Conservation (phyloP, 306 rosid genomes). For the Arachis stenosperma region DNA sequence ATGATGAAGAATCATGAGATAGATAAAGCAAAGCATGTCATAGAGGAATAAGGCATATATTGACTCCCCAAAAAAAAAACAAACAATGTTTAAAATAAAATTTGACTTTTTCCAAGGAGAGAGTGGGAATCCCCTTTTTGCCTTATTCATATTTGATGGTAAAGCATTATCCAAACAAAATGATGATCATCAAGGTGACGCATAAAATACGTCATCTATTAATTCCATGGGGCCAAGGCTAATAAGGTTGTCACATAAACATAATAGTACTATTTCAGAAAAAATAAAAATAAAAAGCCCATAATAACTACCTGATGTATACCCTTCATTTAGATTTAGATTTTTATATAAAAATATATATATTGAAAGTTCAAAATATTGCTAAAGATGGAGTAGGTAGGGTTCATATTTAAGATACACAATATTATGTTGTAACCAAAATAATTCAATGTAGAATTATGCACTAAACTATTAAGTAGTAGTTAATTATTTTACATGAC, state of each 20-base stretch:
- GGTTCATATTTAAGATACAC: not conserved
- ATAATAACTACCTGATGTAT: not conserved
- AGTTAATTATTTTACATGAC: too few relatives aligned
- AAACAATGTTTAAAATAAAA: not conserved
- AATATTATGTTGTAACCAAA: too few relatives aligned
- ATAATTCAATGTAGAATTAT: too few relatives aligned
- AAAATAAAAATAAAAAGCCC: not conserved
- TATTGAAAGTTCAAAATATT: not conserved
- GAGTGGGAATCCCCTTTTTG: constrained; percentile 36
- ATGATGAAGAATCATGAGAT: constrained; percentile 48
- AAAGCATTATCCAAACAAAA: constrained; percentile 26
- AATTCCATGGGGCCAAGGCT: constrained; percentile 6
- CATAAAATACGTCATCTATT: constrained; percentile 39
- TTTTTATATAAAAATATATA: not conserved
- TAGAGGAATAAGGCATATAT: constrained; percentile 34
- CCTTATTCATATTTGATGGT: constrained; percentile 19
- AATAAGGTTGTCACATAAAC: not conserved
- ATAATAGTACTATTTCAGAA: not conserved
- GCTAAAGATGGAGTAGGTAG: not conserved
- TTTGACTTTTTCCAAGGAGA: constrained; percentile 39
- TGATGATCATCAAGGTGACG: constrained; percentile 44
- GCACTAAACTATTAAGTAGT: too few relatives aligned
- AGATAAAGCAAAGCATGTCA: constrained; percentile 16
- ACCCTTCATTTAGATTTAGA: not conserved
- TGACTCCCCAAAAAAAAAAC: not conserved